phyloP scores from a whole-genome alignment of 176 grass and related monocot species.

The Aegilops bicornis region DNA sequence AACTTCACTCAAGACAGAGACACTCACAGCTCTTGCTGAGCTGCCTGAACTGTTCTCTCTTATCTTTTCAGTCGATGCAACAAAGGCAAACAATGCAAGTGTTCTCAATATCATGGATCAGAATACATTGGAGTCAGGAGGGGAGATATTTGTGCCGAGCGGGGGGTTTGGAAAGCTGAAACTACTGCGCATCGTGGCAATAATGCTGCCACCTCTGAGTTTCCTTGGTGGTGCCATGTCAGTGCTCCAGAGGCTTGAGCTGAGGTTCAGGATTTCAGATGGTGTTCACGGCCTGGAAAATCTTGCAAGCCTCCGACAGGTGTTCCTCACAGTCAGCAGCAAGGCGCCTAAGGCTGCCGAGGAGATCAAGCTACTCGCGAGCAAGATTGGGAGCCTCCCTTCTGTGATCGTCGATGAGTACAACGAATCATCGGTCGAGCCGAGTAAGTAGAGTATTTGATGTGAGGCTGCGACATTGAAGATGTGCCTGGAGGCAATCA shows the following conservation, averaged over 20 bases:
- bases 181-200: not conserved
- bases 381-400: not conserved
- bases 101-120: not conserved
- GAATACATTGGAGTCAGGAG: not conserved
- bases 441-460: not conserved
- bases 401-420: not conserved
- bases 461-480: no score
- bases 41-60: slow-evolving; percentile 1
- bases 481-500: no score
- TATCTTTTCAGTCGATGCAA: not conserved
- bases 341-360: not conserved
- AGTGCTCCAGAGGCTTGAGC: slow-evolving; percentile 21
- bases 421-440: not conserved
- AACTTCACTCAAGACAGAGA: not conserved
- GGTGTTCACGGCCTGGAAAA: slow-evolving; percentile 26
- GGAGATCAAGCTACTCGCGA: not conserved
- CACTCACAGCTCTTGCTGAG: not conserved
- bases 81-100: not conserved
- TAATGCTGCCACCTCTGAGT: not conserved
- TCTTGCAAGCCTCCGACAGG: slow-evolving; percentile 3
- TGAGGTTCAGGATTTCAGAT: not conserved
- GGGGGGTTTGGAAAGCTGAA: slow-evolving; percentile 20
- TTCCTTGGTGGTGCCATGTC: slow-evolving; percentile 23
- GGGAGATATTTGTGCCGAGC: not conserved
- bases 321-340: slow-evolving; percentile 3